Evolutionary conservation across 2,329 filamentous ascomycete species (phyloP).

Genomic region (Penicillium sp.): DNA sequence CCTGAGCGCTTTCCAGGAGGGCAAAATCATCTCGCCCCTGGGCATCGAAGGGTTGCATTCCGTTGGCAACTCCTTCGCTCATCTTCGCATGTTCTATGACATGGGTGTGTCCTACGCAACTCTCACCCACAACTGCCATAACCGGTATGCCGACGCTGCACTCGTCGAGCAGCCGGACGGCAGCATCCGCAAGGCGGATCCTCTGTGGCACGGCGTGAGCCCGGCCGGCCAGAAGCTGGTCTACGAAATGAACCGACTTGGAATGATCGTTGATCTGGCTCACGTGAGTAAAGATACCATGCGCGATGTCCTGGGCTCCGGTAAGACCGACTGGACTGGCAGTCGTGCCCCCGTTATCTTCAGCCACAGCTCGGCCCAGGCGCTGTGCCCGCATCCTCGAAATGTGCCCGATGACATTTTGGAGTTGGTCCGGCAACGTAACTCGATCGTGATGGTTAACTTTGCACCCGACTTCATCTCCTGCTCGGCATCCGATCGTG

Average conservation of each 20-base stretch:
- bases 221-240: slow-evolving; percentile 66
- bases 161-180: slow-evolving; percentile 45
- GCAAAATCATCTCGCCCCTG: slow-evolving; percentile 71
- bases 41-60: slow-evolving; percentile 89
- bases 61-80: slow-evolving; percentile 72
- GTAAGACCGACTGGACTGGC: slow-evolving; percentile 61
- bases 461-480: slow-evolving; percentile 81
- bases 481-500: slow-evolving; percentile 60
- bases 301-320: slow-evolving; percentile 71
- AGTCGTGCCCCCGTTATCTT: slow-evolving; percentile 82
- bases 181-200: slow-evolving; percentile 39
- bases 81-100: slow-evolving; percentile 70
- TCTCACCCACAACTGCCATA: slow-evolving; percentile 91
- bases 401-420: slow-evolving; percentile 88
- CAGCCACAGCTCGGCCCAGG: slow-evolving; percentile 79
- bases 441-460: slow-evolving; percentile 87
- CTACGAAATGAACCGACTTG: slow-evolving; percentile 88
- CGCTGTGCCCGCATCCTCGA: slow-evolving; percentile 80
- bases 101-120: slow-evolving; percentile 86
- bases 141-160: slow-evolving; percentile 82
- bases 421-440: slow-evolving; percentile 67
- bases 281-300: slow-evolving; percentile 80
- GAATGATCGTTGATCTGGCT: slow-evolving; percentile 88
- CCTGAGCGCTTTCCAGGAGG: slow-evolving; percentile 57
- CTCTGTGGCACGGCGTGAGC: slow-evolving; percentile 64